These are phyloP conservation scores for Saposhnikovia divaricata DNA, from an alignment of 129 eudicot species.

Conservation along the genomic window DNA sequence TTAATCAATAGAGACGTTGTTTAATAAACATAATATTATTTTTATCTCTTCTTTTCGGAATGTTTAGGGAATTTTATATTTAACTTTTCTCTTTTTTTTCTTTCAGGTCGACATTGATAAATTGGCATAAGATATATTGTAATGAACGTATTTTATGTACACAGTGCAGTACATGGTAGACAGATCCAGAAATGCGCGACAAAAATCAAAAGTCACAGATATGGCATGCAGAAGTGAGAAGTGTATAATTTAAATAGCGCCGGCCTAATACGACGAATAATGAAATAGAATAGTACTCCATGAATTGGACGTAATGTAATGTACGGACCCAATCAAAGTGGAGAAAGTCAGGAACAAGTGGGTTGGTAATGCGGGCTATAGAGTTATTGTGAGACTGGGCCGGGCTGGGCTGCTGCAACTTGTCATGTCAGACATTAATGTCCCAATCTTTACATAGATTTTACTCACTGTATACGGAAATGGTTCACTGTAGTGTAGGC, in stretches of 20 bases:
- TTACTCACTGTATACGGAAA: background rate
- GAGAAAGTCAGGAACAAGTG: background rate
- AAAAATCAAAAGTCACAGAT: background rate
- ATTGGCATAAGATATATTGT: too few relatives aligned
- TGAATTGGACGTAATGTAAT: background rate
- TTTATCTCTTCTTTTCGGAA: too few relatives aligned
- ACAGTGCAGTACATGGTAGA: background rate
- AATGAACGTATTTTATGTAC: too few relatives aligned
- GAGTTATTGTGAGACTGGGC: background rate
- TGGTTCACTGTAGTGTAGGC: background rate
- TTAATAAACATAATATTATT: too few relatives aligned
- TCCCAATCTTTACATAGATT: background rate
- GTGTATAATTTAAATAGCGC: background rate
- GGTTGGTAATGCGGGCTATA: background rate
- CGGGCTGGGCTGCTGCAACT: conserved; percentile 1
- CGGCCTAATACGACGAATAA: background rate
- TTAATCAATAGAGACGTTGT: too few relatives aligned
- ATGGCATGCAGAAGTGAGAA: too few relatives aligned
- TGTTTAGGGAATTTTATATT: too few relatives aligned
- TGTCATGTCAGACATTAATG: background rate
- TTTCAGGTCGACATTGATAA: too few relatives aligned
- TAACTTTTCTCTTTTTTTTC: too few relatives aligned
- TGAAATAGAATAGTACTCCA: background rate
- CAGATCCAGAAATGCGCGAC: background rate
- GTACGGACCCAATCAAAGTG: background rate